A percentile compares a stretch with the other conserved stretches of the same genome.
Conservation (phyloP, 2,329 filamentous ascomycete species). For the Periconia macrospinosa region DNA sequence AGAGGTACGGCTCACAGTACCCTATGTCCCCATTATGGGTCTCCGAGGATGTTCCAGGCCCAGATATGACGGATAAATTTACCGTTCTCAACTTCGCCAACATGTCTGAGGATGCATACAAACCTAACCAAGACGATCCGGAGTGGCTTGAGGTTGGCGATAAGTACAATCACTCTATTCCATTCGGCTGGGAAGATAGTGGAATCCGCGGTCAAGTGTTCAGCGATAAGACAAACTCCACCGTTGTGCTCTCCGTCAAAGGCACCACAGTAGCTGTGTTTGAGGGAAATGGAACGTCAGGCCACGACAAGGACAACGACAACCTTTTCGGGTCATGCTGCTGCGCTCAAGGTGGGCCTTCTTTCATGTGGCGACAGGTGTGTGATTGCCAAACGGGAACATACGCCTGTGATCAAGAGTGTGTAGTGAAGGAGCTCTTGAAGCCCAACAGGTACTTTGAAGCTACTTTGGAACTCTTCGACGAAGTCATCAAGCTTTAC, state of each 20-base stretch:
- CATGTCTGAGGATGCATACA: slow-evolving; percentile 43
- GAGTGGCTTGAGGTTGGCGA: slow-evolving; percentile 39
- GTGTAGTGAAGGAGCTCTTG: slow-evolving; percentile 32
- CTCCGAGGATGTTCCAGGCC: slow-evolving; percentile 31
- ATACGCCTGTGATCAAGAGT: slow-evolving; percentile 38
- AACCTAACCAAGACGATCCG: slow-evolving; percentile 33
- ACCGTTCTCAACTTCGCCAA: slow-evolving; percentile 38
- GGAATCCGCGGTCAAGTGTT: slow-evolving; percentile 42
- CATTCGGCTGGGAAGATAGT: slow-evolving; percentile 42
- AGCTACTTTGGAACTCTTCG: slow-evolving; percentile 35
- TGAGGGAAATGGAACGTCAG: slow-evolving; percentile 39
- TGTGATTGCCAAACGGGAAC: slow-evolving; percentile 41
- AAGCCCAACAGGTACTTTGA: slow-evolving; percentile 37
- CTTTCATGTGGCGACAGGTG: slow-evolving; percentile 38
- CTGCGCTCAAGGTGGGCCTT: slow-evolving; percentile 35
- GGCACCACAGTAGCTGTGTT: slow-evolving; percentile 41
- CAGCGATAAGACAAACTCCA: slow-evolving; percentile 34
- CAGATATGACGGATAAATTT: slow-evolving; percentile 36
- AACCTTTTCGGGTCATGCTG: slow-evolving; percentile 41
- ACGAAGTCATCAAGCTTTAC: slow-evolving; percentile 37
- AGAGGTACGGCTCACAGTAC: slow-evolving; percentile 20
- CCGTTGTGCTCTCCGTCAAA: slow-evolving; percentile 37
- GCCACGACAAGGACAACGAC: slow-evolving; percentile 41
- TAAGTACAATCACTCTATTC: slow-evolving; percentile 32
- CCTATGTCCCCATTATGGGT: slow-evolving; percentile 35